Evolutionary conservation across 176 grass and related monocot species (phyloP).

Genomic region (Bonia amplexicaulis): DNA sequence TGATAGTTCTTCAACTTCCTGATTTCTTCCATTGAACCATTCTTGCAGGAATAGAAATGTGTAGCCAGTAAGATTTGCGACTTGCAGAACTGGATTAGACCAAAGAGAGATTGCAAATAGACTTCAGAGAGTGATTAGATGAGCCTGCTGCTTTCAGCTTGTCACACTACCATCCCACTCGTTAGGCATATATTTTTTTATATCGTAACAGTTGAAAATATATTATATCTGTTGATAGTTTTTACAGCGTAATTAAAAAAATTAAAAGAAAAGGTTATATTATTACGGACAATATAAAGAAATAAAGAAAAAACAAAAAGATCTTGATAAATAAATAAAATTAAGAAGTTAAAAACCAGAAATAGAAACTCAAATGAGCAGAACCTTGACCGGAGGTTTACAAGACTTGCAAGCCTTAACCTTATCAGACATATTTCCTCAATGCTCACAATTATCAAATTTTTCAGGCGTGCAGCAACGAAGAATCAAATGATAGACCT

Average conservation of each 20-base stretch:
- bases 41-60: neutral
- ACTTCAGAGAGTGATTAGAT: neutral
- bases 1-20: neutral
- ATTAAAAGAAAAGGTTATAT: too few relatives aligned
- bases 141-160: neutral
- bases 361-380: too few relatives aligned
- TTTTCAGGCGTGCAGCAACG: neutral
- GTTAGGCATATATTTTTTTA: too few relatives aligned
- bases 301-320: too few relatives aligned
- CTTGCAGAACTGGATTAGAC: neutral
- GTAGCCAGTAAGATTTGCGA: neutral
- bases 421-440: neutral
- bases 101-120: neutral
- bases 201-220: too few relatives aligned
- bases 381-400: neutral
- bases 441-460: neutral
- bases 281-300: fast-evolving
- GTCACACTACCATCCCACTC: slow-evolving; percentile 3
- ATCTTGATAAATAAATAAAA: too few relatives aligned
- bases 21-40: neutral
- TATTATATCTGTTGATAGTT: too few relatives aligned
- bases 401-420: slow-evolving; percentile 14
- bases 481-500: neutral
- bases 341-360: too few relatives aligned
- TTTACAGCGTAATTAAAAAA: too few relatives aligned